Percentiles rank a stretch among this genome's conserved stretches.
phyloP scores from a whole-genome alignment of 2,329 filamentous ascomycete genomes.

The Chaetomiaceae sp. region DNA sequence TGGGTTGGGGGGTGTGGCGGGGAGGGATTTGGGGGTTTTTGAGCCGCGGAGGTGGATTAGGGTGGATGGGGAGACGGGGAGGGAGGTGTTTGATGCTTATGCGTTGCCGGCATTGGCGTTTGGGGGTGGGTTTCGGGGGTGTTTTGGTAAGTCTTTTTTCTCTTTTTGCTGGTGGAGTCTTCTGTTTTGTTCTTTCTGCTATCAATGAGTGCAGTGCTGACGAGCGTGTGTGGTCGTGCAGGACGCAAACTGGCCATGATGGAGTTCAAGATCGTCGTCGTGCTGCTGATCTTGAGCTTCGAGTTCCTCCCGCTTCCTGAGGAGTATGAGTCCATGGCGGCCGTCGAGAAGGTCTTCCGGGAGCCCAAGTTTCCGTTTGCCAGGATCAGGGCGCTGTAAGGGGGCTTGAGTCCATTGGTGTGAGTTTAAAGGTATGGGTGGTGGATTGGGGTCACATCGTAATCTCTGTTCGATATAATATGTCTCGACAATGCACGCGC shows the following conservation, averaged over 20 bases:
- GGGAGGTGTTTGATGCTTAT: conserved; percentile 31
- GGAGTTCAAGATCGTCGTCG: conserved; percentile 24
- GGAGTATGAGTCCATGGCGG: conserved; percentile 3
- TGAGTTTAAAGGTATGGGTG: too few relatives aligned
- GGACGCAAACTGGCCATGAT: conserved; percentile 22
- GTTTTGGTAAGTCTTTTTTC: conserved; percentile 29
- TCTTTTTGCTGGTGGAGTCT: too few relatives aligned
- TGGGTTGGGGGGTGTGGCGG: conserved; percentile 9
- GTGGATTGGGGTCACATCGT: too few relatives aligned
- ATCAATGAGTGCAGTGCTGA: background rate
- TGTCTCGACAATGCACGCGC: too few relatives aligned
- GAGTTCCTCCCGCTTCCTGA: conserved; percentile 23
- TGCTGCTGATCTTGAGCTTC: conserved; percentile 22
- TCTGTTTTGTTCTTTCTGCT: too few relatives aligned
- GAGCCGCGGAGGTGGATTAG: conserved; percentile 38
- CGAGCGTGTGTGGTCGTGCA: too few relatives aligned
- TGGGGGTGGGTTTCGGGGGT: conserved; percentile 34
- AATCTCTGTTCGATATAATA: too few relatives aligned
- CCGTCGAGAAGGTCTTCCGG: conserved; percentile 1
- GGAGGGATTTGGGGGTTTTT: conserved; percentile 29
- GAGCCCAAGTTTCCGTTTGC: conserved; percentile 5
- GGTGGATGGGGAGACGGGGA: conserved; percentile 8
- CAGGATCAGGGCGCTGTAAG: background rate
- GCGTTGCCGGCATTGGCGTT: conserved; percentile 34
- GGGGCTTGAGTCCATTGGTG: too few relatives aligned